A percentile compares a stretch with the other conserved stretches of the same genome.
Evolutionary conservation across 495 filamentous ascomycete species (phyloP).

Genomic region (Sporormia fimetaria): DNA sequence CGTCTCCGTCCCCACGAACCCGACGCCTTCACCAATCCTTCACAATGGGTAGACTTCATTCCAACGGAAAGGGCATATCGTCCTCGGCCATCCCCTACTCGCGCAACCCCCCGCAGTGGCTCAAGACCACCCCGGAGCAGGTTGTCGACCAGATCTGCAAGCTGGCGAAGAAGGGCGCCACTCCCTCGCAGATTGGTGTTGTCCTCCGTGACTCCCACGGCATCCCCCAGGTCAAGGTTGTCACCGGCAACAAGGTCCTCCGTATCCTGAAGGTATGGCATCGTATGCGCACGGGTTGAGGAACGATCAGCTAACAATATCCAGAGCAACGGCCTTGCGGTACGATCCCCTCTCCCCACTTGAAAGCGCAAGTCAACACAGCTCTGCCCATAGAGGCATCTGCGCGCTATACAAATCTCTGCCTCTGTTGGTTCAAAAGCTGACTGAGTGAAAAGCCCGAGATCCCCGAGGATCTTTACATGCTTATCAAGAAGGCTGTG

Average conservation of each 20-base stretch:
- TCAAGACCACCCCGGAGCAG: slow-evolving; percentile 80
- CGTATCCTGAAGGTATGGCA: slow-evolving; percentile 96
- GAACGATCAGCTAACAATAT: background rate
- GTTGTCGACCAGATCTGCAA: slow-evolving; percentile 99
- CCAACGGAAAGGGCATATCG: slow-evolving; percentile 97
- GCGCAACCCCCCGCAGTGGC: slow-evolving; percentile 79
- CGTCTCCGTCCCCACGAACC: background rate
- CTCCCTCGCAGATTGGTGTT: slow-evolving; percentile 97
- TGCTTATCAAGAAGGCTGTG: slow-evolving; percentile 97
- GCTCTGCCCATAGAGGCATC: slow-evolving; percentile 4
- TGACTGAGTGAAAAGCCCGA: slow-evolving; percentile 96
- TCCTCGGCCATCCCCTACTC: slow-evolving; percentile 93
- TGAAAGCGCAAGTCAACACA: slow-evolving; percentile 26
- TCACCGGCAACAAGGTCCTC: slow-evolving; percentile 93
- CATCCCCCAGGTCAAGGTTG: slow-evolving; percentile 77
- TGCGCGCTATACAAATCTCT: slow-evolving; percentile 31
- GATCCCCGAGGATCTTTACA: slow-evolving; percentile 84
- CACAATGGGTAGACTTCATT: slow-evolving; percentile 97
- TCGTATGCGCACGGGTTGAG: too few relatives aligned
- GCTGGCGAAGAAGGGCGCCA: slow-evolving; percentile 92
- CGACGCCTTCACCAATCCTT: slow-evolving; percentile 18
- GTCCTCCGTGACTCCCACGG: slow-evolving; percentile 94
- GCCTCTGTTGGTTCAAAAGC: slow-evolving; percentile 91
- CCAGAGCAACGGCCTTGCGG: slow-evolving; percentile 52
- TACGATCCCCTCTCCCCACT: slow-evolving; percentile 40